Conservation (phyloP, 371 early-diverging fungal genomes). For the Mitosporidium daphniae region DNA sequence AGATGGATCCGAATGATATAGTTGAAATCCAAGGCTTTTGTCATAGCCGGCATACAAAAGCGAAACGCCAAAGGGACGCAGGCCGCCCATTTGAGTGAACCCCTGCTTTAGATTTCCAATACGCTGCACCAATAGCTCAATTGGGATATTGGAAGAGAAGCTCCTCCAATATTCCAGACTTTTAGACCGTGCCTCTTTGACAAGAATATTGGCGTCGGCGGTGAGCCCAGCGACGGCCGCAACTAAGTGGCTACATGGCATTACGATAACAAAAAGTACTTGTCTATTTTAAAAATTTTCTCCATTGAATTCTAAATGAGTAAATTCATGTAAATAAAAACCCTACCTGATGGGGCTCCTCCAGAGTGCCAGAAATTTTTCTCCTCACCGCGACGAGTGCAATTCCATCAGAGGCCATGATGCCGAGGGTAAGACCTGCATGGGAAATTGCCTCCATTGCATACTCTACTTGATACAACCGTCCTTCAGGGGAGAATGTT, state of each 20-base stretch:
- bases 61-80: conserved; percentile 93
- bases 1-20: conserved; percentile 89
- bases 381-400: conserved; percentile 88
- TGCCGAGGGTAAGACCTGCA: conserved; percentile 78
- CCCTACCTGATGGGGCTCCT: conserved; percentile 28
- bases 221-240: conserved; percentile 91
- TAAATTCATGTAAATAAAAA: too few species aligned
- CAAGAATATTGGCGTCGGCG: conserved; percentile 77
- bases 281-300: conserved; percentile 36
- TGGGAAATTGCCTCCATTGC: conserved; percentile 96
- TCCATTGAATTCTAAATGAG: conserved; percentile 20
- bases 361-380: conserved; percentile 53
- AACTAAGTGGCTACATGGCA: conserved; percentile 27
- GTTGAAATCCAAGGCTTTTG: conserved; percentile 47
- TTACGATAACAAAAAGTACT: neutral
- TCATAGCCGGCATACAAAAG: conserved; percentile 86
- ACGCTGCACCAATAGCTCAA: conserved; percentile 59
- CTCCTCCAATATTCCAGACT: conserved; percentile 55
- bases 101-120: conserved; percentile 85
- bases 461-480: conserved; percentile 94
- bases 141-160: conserved; percentile 54
- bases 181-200: conserved; percentile 43
- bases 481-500: conserved; percentile 89
- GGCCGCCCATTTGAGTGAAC: conserved; percentile 87
- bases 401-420: conserved; percentile 56